Conservation (phyloP, 108 stramenopile genomes). For the Pseudonitzschia multiseries region DNA sequence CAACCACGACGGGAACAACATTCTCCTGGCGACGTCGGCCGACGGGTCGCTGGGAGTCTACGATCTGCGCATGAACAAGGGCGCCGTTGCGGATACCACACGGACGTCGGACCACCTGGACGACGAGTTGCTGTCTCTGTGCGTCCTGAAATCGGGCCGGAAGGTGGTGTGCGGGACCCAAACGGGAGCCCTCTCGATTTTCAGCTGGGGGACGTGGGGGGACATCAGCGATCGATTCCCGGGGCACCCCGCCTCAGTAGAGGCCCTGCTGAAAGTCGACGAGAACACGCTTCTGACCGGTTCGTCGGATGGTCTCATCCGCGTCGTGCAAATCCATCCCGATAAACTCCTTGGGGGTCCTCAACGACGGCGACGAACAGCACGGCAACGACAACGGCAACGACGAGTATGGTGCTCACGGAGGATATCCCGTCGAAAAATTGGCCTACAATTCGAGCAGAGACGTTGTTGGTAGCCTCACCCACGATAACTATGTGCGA, state of each 20-base stretch:
- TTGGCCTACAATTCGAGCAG: slow-evolving; percentile 72
- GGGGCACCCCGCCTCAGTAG: slow-evolving; percentile 89
- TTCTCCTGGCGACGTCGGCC: slow-evolving; percentile 70
- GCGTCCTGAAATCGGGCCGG: slow-evolving; percentile 77
- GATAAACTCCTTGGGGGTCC: slow-evolving; percentile 89
- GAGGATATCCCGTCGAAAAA: slow-evolving; percentile 90
- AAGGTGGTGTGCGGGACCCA: slow-evolving; percentile 90
- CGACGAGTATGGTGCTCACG: slow-evolving; percentile 16
- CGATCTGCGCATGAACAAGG: slow-evolving; percentile 60
- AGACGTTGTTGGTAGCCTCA: slow-evolving; percentile 71
- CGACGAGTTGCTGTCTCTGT: slow-evolving; percentile 88
- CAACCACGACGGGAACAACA: slow-evolving; percentile 50
- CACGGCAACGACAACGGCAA: not conserved
- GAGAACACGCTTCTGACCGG: slow-evolving; percentile 95
- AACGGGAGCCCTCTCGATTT: slow-evolving; percentile 84
- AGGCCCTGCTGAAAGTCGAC: slow-evolving; percentile 90
- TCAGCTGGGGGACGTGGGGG: slow-evolving; percentile 91
- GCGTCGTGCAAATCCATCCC: slow-evolving; percentile 89
- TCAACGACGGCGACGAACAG: slow-evolving; percentile 53
- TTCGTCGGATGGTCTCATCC: slow-evolving; percentile 90
- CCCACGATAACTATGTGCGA: slow-evolving; percentile 51
- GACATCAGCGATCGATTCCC: slow-evolving; percentile 92
- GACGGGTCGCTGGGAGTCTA: slow-evolving; percentile 75
- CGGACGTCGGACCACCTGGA: slow-evolving; percentile 90
- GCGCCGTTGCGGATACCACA: slow-evolving; percentile 6